Conservation (phyloP, 2,329 filamentous ascomycete genomes). For the Tetracladium maxilliforme region DNA sequence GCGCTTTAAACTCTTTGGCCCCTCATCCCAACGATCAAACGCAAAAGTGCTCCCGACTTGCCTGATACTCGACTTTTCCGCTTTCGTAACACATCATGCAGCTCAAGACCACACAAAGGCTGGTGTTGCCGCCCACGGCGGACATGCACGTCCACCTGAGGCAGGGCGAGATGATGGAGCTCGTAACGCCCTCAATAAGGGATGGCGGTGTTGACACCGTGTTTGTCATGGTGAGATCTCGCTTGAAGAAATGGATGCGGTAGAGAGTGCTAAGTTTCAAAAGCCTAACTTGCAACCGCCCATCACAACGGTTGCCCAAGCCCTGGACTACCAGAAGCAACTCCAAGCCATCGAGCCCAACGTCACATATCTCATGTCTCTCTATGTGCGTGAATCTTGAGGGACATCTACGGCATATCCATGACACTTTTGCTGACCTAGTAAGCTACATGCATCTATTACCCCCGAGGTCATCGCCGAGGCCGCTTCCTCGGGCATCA, state of each 20-base stretch:
- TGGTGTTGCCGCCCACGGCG: constrained; percentile 46
- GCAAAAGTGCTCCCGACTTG: no score
- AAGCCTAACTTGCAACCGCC: constrained; percentile 53
- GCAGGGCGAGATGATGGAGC: constrained; percentile 48
- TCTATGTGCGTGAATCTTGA: constrained; percentile 29
- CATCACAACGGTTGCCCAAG: constrained; percentile 43
- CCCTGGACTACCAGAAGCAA: constrained; percentile 48
- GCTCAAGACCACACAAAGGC: constrained; percentile 16
- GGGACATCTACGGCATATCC: no score
- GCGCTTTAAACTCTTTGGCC: no score
- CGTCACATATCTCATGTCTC: constrained; percentile 60
- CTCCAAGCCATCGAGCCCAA: constrained; percentile 44
- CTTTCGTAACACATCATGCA: constrained; percentile 14
- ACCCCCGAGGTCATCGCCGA: constrained; percentile 11
- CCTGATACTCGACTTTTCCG: no score
- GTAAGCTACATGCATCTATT: constrained; percentile 5
- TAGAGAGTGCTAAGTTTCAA: constrained; percentile 3
- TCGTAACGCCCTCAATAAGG: constrained; percentile 36
- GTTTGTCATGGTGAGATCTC: constrained; percentile 24
- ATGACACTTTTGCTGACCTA: no score
- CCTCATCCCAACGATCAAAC: no score
- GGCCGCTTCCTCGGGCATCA: constrained; percentile 11
- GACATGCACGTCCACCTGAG: constrained; percentile 57
- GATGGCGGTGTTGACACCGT: constrained; percentile 52
- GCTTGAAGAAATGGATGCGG: constrained; percentile 3